These are phyloP conservation scores for Oryza officinalis DNA, from an alignment of 176 grass and related monocot genomes.

Conservation along the genomic window DNA sequence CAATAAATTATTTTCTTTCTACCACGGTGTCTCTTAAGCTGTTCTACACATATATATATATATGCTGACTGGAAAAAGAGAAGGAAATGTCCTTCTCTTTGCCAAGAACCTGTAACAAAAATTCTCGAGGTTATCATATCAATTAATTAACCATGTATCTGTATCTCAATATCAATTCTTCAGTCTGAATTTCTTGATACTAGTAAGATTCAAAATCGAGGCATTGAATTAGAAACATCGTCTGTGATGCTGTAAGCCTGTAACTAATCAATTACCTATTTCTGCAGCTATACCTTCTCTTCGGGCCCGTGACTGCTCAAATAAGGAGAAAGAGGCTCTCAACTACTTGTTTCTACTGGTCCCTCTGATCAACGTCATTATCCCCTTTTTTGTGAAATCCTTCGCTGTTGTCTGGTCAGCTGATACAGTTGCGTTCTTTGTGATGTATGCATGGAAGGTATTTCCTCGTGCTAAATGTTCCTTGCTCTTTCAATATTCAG, in stretches of 20 bases:
- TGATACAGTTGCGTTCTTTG: constrained; percentile 80
- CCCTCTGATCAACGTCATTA: constrained; percentile 77
- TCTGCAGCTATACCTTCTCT: constrained; percentile 92
- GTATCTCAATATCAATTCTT: background rate
- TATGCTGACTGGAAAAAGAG: background rate
- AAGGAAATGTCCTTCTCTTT: background rate
- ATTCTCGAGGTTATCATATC: background rate
- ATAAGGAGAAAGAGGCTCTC: constrained; percentile 98
- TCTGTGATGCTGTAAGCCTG: background rate
- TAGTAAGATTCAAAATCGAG: background rate
- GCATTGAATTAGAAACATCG: background rate
- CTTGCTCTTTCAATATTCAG: background rate
- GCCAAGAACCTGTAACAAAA: background rate
- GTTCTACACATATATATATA: constrained; percentile 3
- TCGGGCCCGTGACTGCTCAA: constrained; percentile 88
- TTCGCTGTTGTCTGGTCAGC: constrained; percentile 92
- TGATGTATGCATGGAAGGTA: constrained; percentile 99
- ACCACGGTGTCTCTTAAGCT: background rate
- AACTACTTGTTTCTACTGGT: constrained; percentile 94
- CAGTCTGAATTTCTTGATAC: background rate
- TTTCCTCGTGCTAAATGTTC: background rate
- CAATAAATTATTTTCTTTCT: background rate
- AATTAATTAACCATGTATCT: background rate
- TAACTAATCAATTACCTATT: constrained; percentile 9
- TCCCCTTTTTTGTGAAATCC: constrained; percentile 91